Evolutionary conservation across 1,284 basidiomycete genomes (phyloP).

Genomic region (Apiotrichum brassicae): DNA sequence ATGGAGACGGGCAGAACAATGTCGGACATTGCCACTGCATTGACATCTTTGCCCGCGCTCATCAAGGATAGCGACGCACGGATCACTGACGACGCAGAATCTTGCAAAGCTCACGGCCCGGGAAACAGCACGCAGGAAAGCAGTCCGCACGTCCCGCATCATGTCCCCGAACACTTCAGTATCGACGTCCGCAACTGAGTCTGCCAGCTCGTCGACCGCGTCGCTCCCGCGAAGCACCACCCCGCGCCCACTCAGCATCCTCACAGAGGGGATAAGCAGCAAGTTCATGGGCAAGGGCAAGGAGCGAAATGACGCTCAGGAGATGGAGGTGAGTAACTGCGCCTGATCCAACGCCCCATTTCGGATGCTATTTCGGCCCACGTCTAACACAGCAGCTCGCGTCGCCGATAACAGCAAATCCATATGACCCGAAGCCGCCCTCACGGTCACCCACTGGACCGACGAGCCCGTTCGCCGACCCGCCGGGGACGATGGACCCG

Average conservation of each 20-base stretch:
- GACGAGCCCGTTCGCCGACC: conserved; percentile 28
- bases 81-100: no score
- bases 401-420: conserved; percentile 15
- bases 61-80: no score
- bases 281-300: conserved; percentile 26
- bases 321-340: conserved; percentile 21
- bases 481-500: conserved; percentile 7
- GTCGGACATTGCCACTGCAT: no score
- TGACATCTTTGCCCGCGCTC: not conserved
- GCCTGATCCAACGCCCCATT: no score
- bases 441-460: not conserved
- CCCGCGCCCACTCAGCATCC: conserved; percentile 2
- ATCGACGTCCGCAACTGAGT: conserved; percentile 10
- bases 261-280: conserved; percentile 12
- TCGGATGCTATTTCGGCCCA: not conserved
- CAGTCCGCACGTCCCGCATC: conserved; percentile 31
- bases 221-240: conserved; percentile 6
- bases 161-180: conserved; percentile 12
- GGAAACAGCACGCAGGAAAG: conserved; percentile 39
- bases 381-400: not conserved
- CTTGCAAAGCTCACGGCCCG: conserved; percentile 41
- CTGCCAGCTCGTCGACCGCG: conserved; percentile 18
- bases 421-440: conserved; percentile 26
- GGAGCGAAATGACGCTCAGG: conserved; percentile 8
- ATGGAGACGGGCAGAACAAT: no score